Percentiles rank a stretch among this genome's conserved stretches.
Evolutionary conservation across 2,329 filamentous ascomycete species (phyloP).

Genomic region (Cladosporium sp.): DNA sequence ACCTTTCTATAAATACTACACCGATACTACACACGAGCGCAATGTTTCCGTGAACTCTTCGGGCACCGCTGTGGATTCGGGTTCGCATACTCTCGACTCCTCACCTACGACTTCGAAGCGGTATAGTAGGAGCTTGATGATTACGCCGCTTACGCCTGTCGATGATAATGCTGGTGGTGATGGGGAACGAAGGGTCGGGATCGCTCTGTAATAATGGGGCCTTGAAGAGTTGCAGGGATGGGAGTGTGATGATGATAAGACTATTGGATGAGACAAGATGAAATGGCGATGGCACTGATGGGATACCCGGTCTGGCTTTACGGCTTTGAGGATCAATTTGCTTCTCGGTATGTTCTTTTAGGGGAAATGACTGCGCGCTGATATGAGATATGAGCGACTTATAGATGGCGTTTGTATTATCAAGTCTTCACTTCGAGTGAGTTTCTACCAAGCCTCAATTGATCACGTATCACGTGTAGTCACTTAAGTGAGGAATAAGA

Average conservation of each 20-base stretch:
- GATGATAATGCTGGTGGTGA: background rate
- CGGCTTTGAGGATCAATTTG: background rate
- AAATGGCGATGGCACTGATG: too few relatives aligned
- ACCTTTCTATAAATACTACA: conserved; percentile 26
- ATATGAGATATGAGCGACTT: background rate
- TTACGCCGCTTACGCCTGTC: conserved; percentile 5
- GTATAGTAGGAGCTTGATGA: conserved; percentile 32
- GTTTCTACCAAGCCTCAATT: background rate
- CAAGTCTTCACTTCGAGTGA: background rate
- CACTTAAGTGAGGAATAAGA: background rate
- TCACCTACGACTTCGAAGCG: conserved; percentile 25
- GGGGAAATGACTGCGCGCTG: background rate
- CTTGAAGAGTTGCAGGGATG: background rate
- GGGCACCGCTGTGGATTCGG: conserved; percentile 28
- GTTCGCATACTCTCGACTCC: conserved; percentile 14
- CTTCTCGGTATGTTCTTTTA: background rate
- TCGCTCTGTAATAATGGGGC: background rate
- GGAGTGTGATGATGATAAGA: too few relatives aligned
- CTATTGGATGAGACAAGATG: too few relatives aligned
- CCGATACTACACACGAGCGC: conserved; percentile 15
- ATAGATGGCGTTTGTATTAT: background rate
- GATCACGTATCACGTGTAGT: background rate
- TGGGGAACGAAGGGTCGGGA: background rate
- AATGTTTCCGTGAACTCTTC: conserved; percentile 26
- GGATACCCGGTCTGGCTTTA: background rate